Evolutionary conservation across 495 filamentous ascomycete genomes (phyloP).

Genomic region (Penicillium diatomitis): DNA sequence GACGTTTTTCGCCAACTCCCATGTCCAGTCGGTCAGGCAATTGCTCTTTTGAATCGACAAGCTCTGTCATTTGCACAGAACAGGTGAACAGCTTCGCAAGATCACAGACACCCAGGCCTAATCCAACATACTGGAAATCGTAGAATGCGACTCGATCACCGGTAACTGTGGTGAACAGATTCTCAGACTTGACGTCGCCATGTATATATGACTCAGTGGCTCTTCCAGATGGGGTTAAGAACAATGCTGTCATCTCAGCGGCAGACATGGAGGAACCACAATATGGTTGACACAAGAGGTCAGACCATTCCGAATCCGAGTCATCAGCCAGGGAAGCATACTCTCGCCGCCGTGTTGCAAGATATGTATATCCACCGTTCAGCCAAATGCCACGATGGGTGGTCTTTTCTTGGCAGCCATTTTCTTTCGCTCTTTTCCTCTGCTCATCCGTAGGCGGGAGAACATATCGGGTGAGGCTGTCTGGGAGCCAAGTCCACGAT

Average conservation of each 20-base stretch:
- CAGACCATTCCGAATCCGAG: constrained; percentile 24
- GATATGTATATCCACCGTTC: constrained; percentile 34
- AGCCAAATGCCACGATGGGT: constrained; percentile 20
- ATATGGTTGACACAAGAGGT: constrained; percentile 9
- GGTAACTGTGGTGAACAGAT: constrained; percentile 26
- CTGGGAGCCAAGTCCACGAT: constrained; percentile 15
- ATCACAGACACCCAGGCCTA: constrained; percentile 31
- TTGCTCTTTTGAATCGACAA: constrained; percentile 15
- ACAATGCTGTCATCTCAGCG: constrained; percentile 23
- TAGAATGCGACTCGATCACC: constrained; percentile 30
- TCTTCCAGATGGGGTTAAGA: constrained; percentile 22
- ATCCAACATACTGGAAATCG: constrained; percentile 33
- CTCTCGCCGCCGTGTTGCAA: constrained; percentile 27
- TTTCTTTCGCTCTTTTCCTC: constrained; percentile 1
- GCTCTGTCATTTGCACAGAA: constrained; percentile 26
- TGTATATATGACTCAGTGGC: constrained; percentile 29
- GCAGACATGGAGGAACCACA: constrained; percentile 14
- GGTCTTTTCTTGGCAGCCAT: not conserved
- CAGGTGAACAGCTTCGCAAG: constrained; percentile 35
- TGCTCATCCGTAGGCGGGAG: constrained; percentile 27
- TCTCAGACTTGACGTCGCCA: constrained; percentile 35
- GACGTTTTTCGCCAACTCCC: constrained; percentile 18
- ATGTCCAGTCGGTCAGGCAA: constrained; percentile 21
- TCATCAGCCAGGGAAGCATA: constrained; percentile 22
- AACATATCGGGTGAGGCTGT: constrained; percentile 12